These are phyloP conservation scores for Xylaria sp. DNA, from an alignment of 2,329 filamentous ascomycete genomes.

Conservation along the genomic window DNA sequence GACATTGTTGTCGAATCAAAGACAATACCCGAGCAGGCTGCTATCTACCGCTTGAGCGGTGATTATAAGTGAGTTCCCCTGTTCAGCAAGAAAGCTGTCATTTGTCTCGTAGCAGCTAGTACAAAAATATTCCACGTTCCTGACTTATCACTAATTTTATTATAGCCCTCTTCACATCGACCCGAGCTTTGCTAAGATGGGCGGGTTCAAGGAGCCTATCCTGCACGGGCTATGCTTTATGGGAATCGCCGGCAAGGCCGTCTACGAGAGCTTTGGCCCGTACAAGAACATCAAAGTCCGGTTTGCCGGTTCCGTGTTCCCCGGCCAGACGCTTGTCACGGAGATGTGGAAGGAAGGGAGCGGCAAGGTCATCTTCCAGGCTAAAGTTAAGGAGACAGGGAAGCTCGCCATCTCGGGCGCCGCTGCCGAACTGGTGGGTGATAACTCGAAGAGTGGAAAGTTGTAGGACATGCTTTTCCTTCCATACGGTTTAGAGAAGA, in stretches of 20 bases:
- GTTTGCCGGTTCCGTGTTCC: slow-evolving; percentile 84
- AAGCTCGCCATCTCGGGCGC: slow-evolving; percentile 85
- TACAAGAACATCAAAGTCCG: slow-evolving; percentile 93
- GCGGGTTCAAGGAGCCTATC: slow-evolving; percentile 93
- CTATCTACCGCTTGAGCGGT: slow-evolving; percentile 89
- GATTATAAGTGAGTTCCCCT: slow-evolving; percentile 74
- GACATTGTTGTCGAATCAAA: slow-evolving; percentile 84
- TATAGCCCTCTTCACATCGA: slow-evolving; percentile 86
- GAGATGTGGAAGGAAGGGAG: slow-evolving; percentile 89
- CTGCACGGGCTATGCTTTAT: slow-evolving; percentile 97
- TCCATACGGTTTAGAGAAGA: background rate
- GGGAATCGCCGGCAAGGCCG: slow-evolving; percentile 87
- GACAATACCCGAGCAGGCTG: slow-evolving; percentile 90
- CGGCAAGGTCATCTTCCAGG: slow-evolving; percentile 78
- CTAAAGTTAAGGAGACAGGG: slow-evolving; percentile 89
- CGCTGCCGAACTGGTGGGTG: slow-evolving; percentile 70
- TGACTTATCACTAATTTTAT: slow-evolving; percentile 5
- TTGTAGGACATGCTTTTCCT: slow-evolving; percentile 25
- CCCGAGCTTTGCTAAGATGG: slow-evolving; percentile 90
- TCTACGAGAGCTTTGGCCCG: slow-evolving; percentile 80
- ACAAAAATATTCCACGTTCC: background rate
- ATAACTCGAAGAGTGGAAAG: slow-evolving; percentile 40
- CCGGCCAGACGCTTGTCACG: slow-evolving; percentile 86
- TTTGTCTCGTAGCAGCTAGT: background rate
- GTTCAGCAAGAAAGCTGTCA: too few relatives aligned